phyloP scores from a whole-genome alignment of 352 stramenopile species.

The Pythium folliculosum region DNA sequence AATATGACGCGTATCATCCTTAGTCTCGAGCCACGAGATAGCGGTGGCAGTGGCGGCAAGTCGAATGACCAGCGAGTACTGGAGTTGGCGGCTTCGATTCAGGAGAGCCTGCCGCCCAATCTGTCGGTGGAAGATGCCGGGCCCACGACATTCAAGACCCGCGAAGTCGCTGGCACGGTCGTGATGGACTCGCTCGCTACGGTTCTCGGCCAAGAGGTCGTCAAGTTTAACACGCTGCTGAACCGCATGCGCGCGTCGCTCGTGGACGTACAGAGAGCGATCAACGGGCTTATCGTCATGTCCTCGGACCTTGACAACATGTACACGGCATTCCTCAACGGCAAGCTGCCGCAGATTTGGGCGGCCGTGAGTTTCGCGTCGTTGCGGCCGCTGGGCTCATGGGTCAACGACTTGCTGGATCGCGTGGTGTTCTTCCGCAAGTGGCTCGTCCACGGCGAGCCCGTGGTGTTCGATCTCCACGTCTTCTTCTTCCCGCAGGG shows the following conservation, averaged over 20 bases:
- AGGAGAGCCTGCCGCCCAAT: slow-evolving; percentile 54
- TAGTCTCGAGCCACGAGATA: slow-evolving; percentile 87
- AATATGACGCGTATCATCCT: slow-evolving; percentile 90
- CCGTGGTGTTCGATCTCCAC: slow-evolving; percentile 88
- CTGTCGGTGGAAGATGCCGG: slow-evolving; percentile 88
- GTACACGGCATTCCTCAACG: slow-evolving; percentile 94
- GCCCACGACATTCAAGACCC: slow-evolving; percentile 91
- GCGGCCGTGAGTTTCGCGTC: slow-evolving; percentile 89
- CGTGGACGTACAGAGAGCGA: slow-evolving; percentile 74
- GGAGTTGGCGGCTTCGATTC: slow-evolving; percentile 67
- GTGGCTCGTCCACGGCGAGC: slow-evolving; percentile 92
- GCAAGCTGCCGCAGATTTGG: slow-evolving; percentile 90
- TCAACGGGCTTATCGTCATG: slow-evolving; percentile 93
- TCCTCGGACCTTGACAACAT: slow-evolving; percentile 95
- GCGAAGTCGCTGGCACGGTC: slow-evolving; percentile 70
- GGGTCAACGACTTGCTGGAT: slow-evolving; percentile 89
- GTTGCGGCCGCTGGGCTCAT: slow-evolving; percentile 92
- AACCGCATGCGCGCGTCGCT: slow-evolving; percentile 83
- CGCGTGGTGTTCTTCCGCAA: slow-evolving; percentile 91
- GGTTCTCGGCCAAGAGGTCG: slow-evolving; percentile 92
- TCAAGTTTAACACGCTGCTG: slow-evolving; percentile 94
- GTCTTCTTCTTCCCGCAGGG: slow-evolving; percentile 96
- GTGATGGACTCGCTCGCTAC: slow-evolving; percentile 93
- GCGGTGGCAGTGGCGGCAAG: slow-evolving; percentile 40
- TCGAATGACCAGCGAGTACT: slow-evolving; percentile 89